Base-by-base conservation (phyloP, 805 yeast genomes). In the Wickerhamomyces subpelliculosus region DNA sequence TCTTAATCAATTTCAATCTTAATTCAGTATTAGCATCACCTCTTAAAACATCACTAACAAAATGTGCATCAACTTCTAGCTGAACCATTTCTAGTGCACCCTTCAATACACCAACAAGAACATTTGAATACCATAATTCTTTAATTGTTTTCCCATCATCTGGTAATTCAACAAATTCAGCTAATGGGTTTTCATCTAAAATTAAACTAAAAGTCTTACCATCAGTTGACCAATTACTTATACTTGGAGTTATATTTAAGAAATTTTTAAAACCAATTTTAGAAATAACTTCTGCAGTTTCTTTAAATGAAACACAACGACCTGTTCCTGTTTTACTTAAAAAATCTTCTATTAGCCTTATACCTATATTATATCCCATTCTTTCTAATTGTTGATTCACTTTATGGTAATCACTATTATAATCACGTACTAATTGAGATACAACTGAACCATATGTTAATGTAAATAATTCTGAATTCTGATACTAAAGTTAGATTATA, bases 1-100 rank as follows among this genome's bases (percentile, higher is more conserved):
- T 73, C 50, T 72, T 80, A 34, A 78, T 65, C 46, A 93, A 65
- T 50, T 78, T 78, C 33, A 93, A 74, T 43, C 82, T 72, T 38
- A 93, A 63, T 54, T 88, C 97, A 0, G 97, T 90, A 21, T 63
- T 64, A 11, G 79, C 80, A 48, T 87, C 90, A 0, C 97, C 97
- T 45, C 88, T 73, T 35, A 93, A 65, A 2, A 72, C 77, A 55
- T 93, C 98, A 47, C 80, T 75, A 2, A 86, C 74, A 55, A 89
- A 93, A 47, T 63, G 67, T 3, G 80, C 87, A 39, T 89, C 95
- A 36, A 89, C 87, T 41, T 89, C 95, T 51, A 93, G 64, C 55
- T 93, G 98, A 4, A 93, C 95, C 96, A 89, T 90, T 54, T 89
- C 96, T 36, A 93, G 64, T 0, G 95, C 88, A 5, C 97, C 97